Evolutionary conservation across 1,284 basidiomycete genomes (phyloP), one percentile per base, ranked within the genome.

Genomic region (Marasmius fiardii): DNA sequence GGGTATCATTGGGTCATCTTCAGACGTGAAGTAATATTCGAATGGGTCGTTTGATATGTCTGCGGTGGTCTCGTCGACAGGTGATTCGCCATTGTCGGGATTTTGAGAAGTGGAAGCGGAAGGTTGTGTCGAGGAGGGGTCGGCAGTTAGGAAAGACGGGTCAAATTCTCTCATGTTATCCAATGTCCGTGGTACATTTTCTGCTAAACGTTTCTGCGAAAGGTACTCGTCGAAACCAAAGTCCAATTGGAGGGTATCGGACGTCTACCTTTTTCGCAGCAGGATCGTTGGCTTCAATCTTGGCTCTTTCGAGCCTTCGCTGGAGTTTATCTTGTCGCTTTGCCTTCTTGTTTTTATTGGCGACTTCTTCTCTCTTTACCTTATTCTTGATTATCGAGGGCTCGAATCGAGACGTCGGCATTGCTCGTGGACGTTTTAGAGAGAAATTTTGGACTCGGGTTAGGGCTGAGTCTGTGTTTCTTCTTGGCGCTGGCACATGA

Each of bases 91-190:
- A 28, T 47, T 28, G 6, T 54, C 43, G 14, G 20, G 44, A 41
- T 73, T 69, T 21, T 68, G 57, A 12, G 74, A 61, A 52, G 74
- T 71, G 3, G 74, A 71, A 16, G 72, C 59, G 12, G 51, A 59
- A 43, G 63, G 51, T 49, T 61, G 61, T 52, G 65, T 69, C 54
- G 73, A 72, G n/a, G 71, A 71, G 2, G 89, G 88, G 66, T 88
- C 80, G 44, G 84, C 84, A 21, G 86, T 91, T 52, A 92, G 75
- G 65, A 89, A 88, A 37, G 91, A 92, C 3, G 92, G 90, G 64
- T 97, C 94, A 69, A 84, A 92, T 69, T 95, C 87, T 59, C 95
- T 86, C 52, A 88, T 92, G 70, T 98, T 98, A 68, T 99, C 96
- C 35, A 98, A 85, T 0, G 96, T 99, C 41, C 85, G 81, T 0